Conservation (phyloP, 768 basidiomycete species). For the Podaxis sp. region DNA sequence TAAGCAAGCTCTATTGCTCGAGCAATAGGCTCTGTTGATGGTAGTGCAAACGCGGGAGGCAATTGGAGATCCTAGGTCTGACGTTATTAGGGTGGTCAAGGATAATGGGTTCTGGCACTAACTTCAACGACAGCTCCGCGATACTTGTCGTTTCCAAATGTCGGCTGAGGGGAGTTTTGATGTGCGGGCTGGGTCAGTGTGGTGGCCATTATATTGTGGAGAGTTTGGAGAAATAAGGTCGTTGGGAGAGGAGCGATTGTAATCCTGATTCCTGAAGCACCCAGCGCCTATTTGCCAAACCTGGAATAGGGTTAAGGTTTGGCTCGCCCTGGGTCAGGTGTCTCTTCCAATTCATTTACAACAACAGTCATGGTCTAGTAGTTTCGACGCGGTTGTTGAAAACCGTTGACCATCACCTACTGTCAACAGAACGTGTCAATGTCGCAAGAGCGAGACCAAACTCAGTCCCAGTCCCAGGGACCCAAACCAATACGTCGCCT, state of each 20-base stretch:
- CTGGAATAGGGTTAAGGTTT: conserved; percentile 10
- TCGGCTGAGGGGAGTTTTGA: conserved; percentile 11
- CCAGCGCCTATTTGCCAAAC: conserved; percentile 4
- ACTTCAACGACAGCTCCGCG: conserved; percentile 93
- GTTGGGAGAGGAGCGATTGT: not conserved
- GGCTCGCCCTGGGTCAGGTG: too few relatives aligned
- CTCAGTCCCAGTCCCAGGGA: not conserved
- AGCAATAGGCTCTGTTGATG: conserved; percentile 65
- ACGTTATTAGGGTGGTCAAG: not conserved
- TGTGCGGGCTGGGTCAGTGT: conserved; percentile 15
- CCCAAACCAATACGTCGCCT: conserved; percentile 65
- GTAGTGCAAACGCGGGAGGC: conserved; percentile 85
- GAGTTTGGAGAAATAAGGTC: not conserved
- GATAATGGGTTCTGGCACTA: conserved; percentile 12
- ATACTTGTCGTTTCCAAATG: conserved; percentile 51
- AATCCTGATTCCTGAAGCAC: not conserved
- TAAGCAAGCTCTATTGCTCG: conserved; percentile 85
- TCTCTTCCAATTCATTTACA: not conserved
- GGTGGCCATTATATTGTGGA: conserved; percentile 19
- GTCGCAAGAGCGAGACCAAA: conserved; percentile 1
- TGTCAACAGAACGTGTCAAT: not conserved
- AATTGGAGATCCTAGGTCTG: conserved; percentile 65
- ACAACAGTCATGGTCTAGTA: not conserved
- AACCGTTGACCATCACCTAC: not conserved
- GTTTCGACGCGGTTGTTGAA: not conserved